Conservation (phyloP, 306 rosid genomes). For the Datisca glomerata region DNA sequence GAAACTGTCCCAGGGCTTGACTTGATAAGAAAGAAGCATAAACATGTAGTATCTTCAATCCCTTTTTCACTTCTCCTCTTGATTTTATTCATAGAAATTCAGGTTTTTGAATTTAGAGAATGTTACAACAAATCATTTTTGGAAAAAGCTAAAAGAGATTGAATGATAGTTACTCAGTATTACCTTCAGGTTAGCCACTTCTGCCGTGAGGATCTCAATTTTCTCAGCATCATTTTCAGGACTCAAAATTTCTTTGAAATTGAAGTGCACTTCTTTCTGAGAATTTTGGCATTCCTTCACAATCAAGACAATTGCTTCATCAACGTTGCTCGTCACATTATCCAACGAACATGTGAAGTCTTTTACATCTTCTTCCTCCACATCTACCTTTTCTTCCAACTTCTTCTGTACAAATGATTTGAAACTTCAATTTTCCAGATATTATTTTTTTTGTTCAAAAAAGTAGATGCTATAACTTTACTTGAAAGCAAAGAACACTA, state of each 20-base stretch:
- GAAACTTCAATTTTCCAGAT: no score
- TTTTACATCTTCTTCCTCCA: constrained; percentile 10
- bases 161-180: constrained; percentile 9
- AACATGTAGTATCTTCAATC: no score
- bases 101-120: no score
- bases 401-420: constrained; percentile 15
- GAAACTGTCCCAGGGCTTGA: no score
- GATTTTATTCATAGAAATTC: no score
- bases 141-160: background rate
- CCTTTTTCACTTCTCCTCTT: no score
- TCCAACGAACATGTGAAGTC: constrained; percentile 7
- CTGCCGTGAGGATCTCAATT: constrained; percentile 38
- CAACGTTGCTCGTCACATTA: constrained; percentile 4
- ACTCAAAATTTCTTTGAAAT: constrained; percentile 25
- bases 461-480: no score
- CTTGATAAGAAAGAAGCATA: no score
- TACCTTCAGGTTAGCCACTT: constrained; percentile 53
- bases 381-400: constrained; percentile 17
- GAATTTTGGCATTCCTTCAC: constrained; percentile 30
- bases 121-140: background rate
- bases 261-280: constrained; percentile 29
- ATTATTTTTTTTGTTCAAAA: no score
- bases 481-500: no score
- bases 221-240: constrained; percentile 24
- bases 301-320: constrained; percentile 24